Evolutionary conservation across 2,329 filamentous ascomycete species (phyloP), one percentile per base, ranked within the genome.

Genomic region (Emydomyces testavorans): DNA sequence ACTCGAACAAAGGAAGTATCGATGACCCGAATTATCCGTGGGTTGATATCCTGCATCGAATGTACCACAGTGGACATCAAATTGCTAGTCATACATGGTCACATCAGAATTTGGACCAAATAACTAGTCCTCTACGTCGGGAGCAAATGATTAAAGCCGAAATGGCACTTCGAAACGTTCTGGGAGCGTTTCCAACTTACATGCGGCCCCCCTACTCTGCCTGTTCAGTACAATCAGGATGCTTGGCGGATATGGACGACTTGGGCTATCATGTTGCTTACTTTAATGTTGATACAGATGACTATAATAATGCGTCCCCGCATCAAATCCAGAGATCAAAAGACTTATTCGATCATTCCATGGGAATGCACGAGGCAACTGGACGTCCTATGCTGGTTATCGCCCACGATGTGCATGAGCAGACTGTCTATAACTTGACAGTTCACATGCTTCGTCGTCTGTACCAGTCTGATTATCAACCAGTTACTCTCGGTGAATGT

Each of bases 71-170:
- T 34, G 70, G 71, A n/a, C 72, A 75, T 53, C 72, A 74, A 54
- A 60, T 75, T 51, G 72, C 64, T 23, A 74, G 71, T 40, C 72
- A 74, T 53, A 73, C 70, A n/a, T 75, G 71, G 72, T 66, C 66
- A 15, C 73, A 75, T 54, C 62, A 69, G 34, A 64, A 73, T 54
- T 58, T 75, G 21, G 65, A 63, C 50, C 62, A 61, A 31, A 57
- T 74, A 8, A 61, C 61, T 1, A 55, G 58, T 2, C 51, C 53
- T 1, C 62, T 65, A 42, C 65, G 70, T 26, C 62, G 53, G 15
- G 57, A 61, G 2, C 65, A 76, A 52, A 66, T 75, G 56, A 55
- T 65, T 24, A 69, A 68, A 53, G 67, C 71, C 20, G 72, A 76
- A 56, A 66, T 64, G 23, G 72, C 70, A 0, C 51, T 75, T 24